Evolutionary conservation across 805 yeast genomes (phyloP), one percentile per base, ranked within the genome.

Genomic region (Lachancea fermentati): DNA sequence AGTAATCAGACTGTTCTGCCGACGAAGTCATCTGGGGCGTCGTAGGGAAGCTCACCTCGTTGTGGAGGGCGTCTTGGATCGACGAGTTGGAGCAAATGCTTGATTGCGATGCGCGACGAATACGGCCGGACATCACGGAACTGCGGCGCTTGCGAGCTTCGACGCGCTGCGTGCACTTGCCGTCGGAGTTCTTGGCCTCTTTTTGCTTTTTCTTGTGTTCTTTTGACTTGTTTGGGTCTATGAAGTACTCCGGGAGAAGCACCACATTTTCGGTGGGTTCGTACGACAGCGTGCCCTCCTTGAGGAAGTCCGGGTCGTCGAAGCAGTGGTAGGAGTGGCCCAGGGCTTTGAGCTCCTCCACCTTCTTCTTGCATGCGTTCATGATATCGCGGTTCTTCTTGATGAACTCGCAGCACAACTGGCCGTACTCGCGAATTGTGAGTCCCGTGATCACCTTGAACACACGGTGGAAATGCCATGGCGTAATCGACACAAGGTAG

Each of bases 401-500:
- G 49, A 80, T 67, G 50, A 61, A 78, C 47, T 76, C 80, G 69
- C 77, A 81, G 57, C 95, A 84, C 47, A 79, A 78, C 55, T 86
- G 95, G 37, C 95, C 95, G 54, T 86, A 86, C 5, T 85, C 81
- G 66, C 86, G 85, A 17, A 95, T 95, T 1, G 96, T 86, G 43
- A 85, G 72, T 2, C 94, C 91, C 4, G 94, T 84, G 45, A 86
- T 85, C 41, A 81, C 75, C 62, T 87, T 82, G 69, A 87, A 87
- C 17, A 87, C 95, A 37, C 96, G 69, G 67, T 87, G 96, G 63
- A 87, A 87, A 62, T 87, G 96, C 95, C 95, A 87, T 18, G 95
- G 93, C 8, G 86, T 76, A 44, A 87, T 71, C 49, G 82, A 82
- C 7, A 88, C 80, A 56, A 86, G 83, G 15, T 85, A 79, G 6